phyloP scores from a whole-genome alignment of 768 basidiomycete genomes.

The Rhizopogon rudus region DNA sequence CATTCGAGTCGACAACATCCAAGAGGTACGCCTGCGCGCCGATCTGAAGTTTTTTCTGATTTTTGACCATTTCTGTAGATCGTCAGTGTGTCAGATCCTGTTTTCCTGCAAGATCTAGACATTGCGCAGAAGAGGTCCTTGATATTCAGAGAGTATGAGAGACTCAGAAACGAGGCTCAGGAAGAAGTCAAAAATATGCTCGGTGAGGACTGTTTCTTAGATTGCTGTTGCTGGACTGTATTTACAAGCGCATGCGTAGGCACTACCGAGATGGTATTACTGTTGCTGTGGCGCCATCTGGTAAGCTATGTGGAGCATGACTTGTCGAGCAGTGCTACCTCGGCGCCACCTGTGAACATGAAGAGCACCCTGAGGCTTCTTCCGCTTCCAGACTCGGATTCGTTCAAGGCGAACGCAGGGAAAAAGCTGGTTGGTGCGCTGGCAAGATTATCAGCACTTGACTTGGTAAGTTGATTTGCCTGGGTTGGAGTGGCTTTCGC shows the following conservation, averaged over 20 bases:
- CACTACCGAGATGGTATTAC: slow-evolving; percentile 71
- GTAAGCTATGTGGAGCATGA: slow-evolving; percentile 51
- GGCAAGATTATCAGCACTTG: slow-evolving; percentile 47
- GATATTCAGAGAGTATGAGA: slow-evolving; percentile 57
- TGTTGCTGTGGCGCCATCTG: slow-evolving; percentile 79
- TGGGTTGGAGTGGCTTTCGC: slow-evolving; percentile 11
- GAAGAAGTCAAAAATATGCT: slow-evolving; percentile 50
- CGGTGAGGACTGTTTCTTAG: slow-evolving; percentile 33
- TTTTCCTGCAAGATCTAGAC: slow-evolving; percentile 62
- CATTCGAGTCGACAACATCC: slow-evolving; percentile 63
- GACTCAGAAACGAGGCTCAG: slow-evolving; percentile 34
- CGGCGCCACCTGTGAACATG: slow-evolving; percentile 25
- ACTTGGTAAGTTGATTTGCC: slow-evolving; percentile 35
- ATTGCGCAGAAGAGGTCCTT: slow-evolving; percentile 63
- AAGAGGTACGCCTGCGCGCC: slow-evolving; percentile 45
- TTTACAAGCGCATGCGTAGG: slow-evolving; percentile 30
- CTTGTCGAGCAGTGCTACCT: slow-evolving; percentile 4
- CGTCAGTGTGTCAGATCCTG: slow-evolving; percentile 44
- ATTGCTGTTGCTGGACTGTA: not conserved
- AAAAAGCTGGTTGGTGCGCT: slow-evolving; percentile 52
- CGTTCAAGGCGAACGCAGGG: slow-evolving; percentile 54
- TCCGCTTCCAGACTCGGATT: slow-evolving; percentile 49
- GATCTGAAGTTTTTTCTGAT: not conserved
- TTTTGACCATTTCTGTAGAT: slow-evolving; percentile 31
- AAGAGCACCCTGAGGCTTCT: slow-evolving; percentile 51